Base-by-base conservation (phyloP, 2,329 filamentous ascomycete genomes). In the Bretziella fagacearum region DNA sequence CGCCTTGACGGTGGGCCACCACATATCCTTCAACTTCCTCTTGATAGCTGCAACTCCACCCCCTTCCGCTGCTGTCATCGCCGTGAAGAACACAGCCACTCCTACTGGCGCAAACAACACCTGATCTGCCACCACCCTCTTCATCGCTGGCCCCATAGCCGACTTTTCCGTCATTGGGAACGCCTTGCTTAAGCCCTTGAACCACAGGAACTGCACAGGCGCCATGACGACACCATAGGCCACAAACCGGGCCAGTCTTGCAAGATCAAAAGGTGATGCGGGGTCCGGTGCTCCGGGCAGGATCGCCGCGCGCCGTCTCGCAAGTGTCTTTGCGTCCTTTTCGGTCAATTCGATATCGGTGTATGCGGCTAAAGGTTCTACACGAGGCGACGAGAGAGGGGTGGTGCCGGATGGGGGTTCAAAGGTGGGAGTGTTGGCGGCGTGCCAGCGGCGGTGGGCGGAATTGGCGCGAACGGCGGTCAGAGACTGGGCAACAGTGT, bases 221-320 rank as follows among this genome's bases (percentile, higher is more conserved):
- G 91, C 86, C 85, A 96, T 95, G 59, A 82, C 74, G 66, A 96
- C 95, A 59, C 86, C 86, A 62, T 96, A 98, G 4, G 84, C 81
- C 85, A 96, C 95, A 68, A 96, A 98, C 41, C 91, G 74, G 15
- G 40, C 26, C 53, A 95, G 69, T 42, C 91, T 78, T 65, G 96
- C 91, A 57, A 96, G 96, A 63, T 98, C 89, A 58, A 98, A 96
- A 0, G 85, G 78, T 2, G 44, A 27, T n/a, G 48, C 46, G 3
- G 46, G 40, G 1, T 26, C 29, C 3, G 46, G 32, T 5, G 40
- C 47, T 36, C 25, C 73, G 72, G 26, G 75, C 48, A 78, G 74
- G 45, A 86, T 77, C 39, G 85, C 64, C 36, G 87, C 83, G n/a
- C n/a, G n/a, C n/a, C n/a, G n/a, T n/a, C n/a, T n/a, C n/a, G n/a